Base-by-base conservation (phyloP, 192 early-diverging fungal genomes). In the Backusella luteola region DNA sequence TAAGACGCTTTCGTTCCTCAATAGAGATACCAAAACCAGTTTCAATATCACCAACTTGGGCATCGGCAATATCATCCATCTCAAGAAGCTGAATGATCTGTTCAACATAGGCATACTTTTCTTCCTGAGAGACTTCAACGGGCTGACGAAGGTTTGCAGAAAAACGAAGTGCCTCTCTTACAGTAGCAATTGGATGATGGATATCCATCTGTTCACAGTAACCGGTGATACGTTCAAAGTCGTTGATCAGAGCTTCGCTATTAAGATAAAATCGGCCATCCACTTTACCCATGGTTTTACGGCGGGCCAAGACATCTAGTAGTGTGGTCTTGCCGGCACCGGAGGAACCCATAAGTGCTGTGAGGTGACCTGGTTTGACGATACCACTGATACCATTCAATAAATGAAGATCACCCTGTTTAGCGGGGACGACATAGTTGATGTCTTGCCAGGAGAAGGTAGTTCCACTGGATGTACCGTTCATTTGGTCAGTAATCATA, bases 201-300 rank as follows among this genome's bases (percentile, higher is more conserved):
- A 94, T 90, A 73, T 93, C 94, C 79, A 93, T 88, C 81, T 96
- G 95, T 80, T 96, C 95, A 80, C 91, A 92, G 80, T 95, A 96
- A 4, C 91, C 91, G 52, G 89, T 86, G 69, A 94, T 84, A 66
- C 91, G 88, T 73, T 89, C 87, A 84, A 93, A 92, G 76, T 90
- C 90, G 41, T 66, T 91, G 92, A 77, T 81, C 46, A 87, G 74
- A 19, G 81, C 73, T 56, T 84, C 83, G 46, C 88, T 87, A 83
- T 92, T 90, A 73, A 95, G 85, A 71, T 90, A 88, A 42, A 94
- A 86, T 34, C 75, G 77, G 46, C 93, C 93, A 42, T 89, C 85
- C 3, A 91, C 80, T 6, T 82, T 84, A 19, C 86, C 86, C 29
- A 86, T 89, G 72, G 90, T 95, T 84, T 95, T 95, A 82, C 94